Evolutionary conservation across 306 rosid species (phyloP).

Genomic region (Inga leiocalycina): DNA sequence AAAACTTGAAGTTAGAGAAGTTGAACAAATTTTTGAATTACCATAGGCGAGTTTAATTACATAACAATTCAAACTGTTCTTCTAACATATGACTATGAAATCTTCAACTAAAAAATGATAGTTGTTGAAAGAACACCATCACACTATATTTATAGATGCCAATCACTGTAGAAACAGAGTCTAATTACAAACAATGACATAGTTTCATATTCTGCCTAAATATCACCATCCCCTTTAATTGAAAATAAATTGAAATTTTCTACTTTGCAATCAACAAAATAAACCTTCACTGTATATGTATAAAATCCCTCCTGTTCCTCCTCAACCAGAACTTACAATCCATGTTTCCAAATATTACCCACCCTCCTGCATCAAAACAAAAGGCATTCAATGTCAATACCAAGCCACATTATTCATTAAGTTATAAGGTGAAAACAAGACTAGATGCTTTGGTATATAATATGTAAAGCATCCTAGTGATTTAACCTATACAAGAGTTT

Average conservation of each 20-base stretch:
- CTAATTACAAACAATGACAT: neutral
- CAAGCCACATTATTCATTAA: neutral
- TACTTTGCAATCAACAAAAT: neutral
- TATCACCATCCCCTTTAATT: neutral
- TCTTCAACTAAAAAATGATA: neutral
- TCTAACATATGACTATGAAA: neutral
- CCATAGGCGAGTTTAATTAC: neutral
- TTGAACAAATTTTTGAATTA: neutral
- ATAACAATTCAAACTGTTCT: neutral
- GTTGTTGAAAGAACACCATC: neutral
- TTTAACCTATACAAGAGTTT: neutral
- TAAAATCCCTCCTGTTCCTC: neutral
- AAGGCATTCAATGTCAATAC: neutral
- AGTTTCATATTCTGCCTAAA: neutral
- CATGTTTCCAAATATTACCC: neutral
- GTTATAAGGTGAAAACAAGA: neutral
- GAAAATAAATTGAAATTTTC: neutral
- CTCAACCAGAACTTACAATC: neutral
- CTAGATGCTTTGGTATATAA: neutral
- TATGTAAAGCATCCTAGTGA: neutral
- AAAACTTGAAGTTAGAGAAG: neutral
- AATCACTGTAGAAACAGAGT: neutral
- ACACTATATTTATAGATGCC: neutral
- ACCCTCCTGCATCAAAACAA: neutral
- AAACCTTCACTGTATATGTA: neutral